phyloP scores from a whole-genome alignment of 306 rosid species.

The Acacia melanoxylon region DNA sequence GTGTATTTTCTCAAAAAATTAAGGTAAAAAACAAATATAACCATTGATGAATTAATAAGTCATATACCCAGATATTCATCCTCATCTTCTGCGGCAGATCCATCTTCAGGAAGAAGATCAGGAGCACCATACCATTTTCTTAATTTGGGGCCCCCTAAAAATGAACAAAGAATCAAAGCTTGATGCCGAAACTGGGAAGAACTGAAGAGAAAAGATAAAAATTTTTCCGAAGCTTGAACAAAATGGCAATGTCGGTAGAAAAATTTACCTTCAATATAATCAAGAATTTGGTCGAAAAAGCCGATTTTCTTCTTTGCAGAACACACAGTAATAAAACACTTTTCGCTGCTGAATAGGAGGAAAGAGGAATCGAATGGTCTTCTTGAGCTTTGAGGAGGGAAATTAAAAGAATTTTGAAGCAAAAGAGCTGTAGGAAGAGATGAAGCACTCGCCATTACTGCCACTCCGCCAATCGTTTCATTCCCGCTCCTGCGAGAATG shows the following conservation, averaged over 20 bases:
- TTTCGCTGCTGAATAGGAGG: slow-evolving; percentile 26
- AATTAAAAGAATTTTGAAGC: slow-evolving; percentile 30
- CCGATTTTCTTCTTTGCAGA: slow-evolving; percentile 77
- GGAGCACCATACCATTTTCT: slow-evolving; percentile 98
- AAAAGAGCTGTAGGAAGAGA: slow-evolving; percentile 41
- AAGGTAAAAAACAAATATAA: background rate
- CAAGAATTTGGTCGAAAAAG: slow-evolving; percentile 85
- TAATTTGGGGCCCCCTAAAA: slow-evolving; percentile 84
- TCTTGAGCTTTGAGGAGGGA: slow-evolving; percentile 34
- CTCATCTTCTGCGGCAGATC: slow-evolving; percentile 46
- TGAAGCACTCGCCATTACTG: slow-evolving; percentile 55
- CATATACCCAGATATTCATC: slow-evolving; percentile 54
- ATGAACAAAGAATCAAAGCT: slow-evolving; percentile 5
- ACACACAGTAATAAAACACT: slow-evolving; percentile 35
- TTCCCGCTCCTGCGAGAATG: slow-evolving; percentile 56
- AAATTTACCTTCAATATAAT: slow-evolving; percentile 63
- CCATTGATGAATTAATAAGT: background rate
- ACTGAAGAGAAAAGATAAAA: background rate
- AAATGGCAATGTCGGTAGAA: background rate
- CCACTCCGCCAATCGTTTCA: slow-evolving; percentile 54
- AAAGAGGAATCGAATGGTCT: slow-evolving; percentile 32
- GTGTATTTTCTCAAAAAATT: background rate
- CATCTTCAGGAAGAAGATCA: slow-evolving; percentile 70
- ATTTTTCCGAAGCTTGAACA: background rate
- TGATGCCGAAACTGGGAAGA: slow-evolving; percentile 10